A percentile compares a stretch with the other conserved stretches of the same genome.
These are phyloP conservation scores for Obba rivulosa DNA, from an alignment of 768 basidiomycete genomes.

Conservation along the genomic window DNA sequence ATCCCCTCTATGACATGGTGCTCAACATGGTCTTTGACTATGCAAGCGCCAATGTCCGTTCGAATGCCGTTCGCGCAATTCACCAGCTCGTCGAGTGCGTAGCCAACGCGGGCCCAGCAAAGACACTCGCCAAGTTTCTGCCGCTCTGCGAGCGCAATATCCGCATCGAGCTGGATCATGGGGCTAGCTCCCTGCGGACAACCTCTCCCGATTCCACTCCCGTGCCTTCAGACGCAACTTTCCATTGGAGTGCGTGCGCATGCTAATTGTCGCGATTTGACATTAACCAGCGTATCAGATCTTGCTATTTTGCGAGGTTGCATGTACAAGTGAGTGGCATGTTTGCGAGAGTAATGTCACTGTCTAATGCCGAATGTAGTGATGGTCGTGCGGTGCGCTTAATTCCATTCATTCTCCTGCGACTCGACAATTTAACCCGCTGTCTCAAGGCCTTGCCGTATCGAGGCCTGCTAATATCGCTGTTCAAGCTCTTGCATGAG, in stretches of 20 bases:
- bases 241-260: slow-evolving; percentile 75
- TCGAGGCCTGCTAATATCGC: slow-evolving; percentile 51
- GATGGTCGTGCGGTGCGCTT: slow-evolving; percentile 55
- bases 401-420: neutral
- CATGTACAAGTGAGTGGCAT: slow-evolving; percentile 62
- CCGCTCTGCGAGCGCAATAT: slow-evolving; percentile 70
- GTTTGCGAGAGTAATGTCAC: too few species aligned
- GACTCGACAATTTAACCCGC: too few species aligned
- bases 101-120: slow-evolving; percentile 71
- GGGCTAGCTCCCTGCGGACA: slow-evolving; percentile 70
- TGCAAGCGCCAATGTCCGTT: slow-evolving; percentile 71
- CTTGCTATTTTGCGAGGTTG: slow-evolving; percentile 73
- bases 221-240: slow-evolving; percentile 74
- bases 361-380: slow-evolving; percentile 13
- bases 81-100: slow-evolving; percentile 84
- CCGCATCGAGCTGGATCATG: slow-evolving; percentile 71
- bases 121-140: slow-evolving; percentile 76
- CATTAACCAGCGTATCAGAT: slow-evolving; percentile 36
- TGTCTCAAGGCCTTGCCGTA: slow-evolving; percentile 64
- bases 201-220: slow-evolving; percentile 61
- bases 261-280: neutral
- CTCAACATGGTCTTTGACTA: slow-evolving; percentile 83
- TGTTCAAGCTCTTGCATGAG: slow-evolving; percentile 60
- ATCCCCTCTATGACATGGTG: slow-evolving; percentile 71
- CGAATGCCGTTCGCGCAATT: slow-evolving; percentile 83